Conservation (phyloP, 176 grass and related monocot genomes). For the Carex myosuroides region DNA sequence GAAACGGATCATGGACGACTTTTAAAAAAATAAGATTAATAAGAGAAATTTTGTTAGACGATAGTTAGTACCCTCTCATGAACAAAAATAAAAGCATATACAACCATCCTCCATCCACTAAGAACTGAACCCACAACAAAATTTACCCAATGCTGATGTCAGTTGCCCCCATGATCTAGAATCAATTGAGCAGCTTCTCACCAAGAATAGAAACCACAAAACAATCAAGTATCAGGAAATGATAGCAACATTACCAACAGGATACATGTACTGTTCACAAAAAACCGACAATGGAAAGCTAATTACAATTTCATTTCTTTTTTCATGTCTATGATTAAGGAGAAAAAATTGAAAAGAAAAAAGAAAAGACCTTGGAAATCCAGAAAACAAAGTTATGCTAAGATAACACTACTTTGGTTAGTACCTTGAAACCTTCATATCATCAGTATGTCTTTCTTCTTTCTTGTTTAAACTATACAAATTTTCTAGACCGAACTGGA, state of each 20-base stretch:
- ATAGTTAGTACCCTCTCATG: too few species aligned
- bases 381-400: slow-evolving; percentile 13
- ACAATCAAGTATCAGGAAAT: neutral
- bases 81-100: neutral
- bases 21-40: too few species aligned
- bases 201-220: neutral
- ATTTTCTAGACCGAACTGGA: neutral
- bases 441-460: neutral
- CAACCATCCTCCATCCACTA: neutral
- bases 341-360: too few species aligned
- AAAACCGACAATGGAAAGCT: neutral
- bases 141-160: neutral
- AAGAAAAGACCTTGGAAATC: neutral
- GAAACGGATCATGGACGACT: neutral
- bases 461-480: slow-evolving; percentile 14
- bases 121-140: neutral
- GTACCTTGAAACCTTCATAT: neutral
- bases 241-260: slow-evolving; percentile 3
- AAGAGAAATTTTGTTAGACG: too few species aligned
- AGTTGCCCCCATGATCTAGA: neutral
- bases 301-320: slow-evolving; percentile 6
- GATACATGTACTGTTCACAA: neutral
- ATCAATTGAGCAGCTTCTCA: neutral
- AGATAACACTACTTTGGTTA: slow-evolving; percentile 12
- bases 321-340: slow-evolving; percentile 5